Conservation (phyloP, 108 stramenopile genomes). For the Epithemia pelagica region DNA sequence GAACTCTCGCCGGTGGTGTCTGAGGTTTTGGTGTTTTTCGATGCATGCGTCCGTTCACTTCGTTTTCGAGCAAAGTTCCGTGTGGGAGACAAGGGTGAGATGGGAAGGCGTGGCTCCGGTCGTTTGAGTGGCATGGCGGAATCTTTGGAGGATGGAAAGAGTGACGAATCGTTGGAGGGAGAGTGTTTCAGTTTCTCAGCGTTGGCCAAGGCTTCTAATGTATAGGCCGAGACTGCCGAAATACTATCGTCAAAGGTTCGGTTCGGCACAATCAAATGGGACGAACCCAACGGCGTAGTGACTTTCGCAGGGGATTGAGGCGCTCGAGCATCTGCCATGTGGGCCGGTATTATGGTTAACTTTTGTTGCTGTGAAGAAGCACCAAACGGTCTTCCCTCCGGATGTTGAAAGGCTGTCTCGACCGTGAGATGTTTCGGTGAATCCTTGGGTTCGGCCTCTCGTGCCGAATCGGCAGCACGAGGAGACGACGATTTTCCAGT, state of each 20-base stretch:
- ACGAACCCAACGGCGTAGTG: not conserved
- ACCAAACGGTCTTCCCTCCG: not conserved
- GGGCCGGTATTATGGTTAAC: not conserved
- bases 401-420: not conserved
- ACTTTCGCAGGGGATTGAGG: constrained; percentile 5
- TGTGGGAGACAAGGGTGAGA: too few relatives aligned
- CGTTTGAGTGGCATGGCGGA: not conserved
- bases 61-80: not conserved
- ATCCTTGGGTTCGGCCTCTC: not conserved
- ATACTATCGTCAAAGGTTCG: constrained; percentile 74
- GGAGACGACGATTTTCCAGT: not conserved
- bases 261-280: constrained; percentile 12
- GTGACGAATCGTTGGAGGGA: not conserved
- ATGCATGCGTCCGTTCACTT: not conserved
- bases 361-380: not conserved
- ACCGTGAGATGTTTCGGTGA: not conserved
- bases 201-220: constrained; percentile 62
- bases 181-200: not conserved
- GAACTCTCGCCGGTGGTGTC: not conserved
- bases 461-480: not conserved
- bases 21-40: not conserved
- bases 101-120: not conserved
- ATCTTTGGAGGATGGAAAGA: constrained; percentile 1
- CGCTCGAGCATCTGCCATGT: not conserved
- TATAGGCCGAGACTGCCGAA: constrained; percentile 57